phyloP scores from a whole-genome alignment of 129 eudicot genomes.

The Helianthus annuus region DNA sequence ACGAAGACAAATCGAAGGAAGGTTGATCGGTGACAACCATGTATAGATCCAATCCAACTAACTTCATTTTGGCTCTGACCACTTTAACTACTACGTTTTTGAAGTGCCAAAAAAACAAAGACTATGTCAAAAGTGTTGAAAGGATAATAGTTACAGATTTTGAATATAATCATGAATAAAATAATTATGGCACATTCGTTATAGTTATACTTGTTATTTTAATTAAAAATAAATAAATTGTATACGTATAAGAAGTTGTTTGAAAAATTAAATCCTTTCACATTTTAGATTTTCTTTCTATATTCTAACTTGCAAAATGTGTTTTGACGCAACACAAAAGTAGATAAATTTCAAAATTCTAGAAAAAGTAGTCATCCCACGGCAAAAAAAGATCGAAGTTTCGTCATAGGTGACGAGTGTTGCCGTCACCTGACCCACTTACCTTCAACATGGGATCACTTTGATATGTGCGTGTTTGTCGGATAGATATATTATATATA shows the following conservation, averaged over 20 bases:
- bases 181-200: too few species aligned
- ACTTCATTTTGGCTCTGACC: slow-evolving; percentile 19
- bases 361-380: slow-evolving; percentile 16
- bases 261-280: too few species aligned
- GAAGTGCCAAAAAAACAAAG: not conserved
- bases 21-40: too few species aligned
- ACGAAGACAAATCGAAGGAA: not conserved
- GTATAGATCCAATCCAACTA: slow-evolving; percentile 13
- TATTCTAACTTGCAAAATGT: not conserved
- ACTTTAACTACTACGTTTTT: not conserved
- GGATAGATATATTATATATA: slow-evolving; percentile 12
- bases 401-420: slow-evolving; percentile 29
- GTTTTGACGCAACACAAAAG: slow-evolving; percentile 16
- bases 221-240: too few species aligned
- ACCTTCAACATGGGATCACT: not conserved
- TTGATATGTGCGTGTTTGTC: not conserved
- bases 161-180: too few species aligned
- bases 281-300: not conserved
- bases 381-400: slow-evolving; percentile 1
- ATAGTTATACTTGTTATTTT: too few species aligned
- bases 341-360: slow-evolving; percentile 24
- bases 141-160: too few species aligned
- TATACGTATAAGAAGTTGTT: too few species aligned
- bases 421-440: slow-evolving; percentile 4
- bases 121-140: too few species aligned